Conservation (phyloP, 1,284 basidiomycete species). For the Ceratobasidium sp. region DNA sequence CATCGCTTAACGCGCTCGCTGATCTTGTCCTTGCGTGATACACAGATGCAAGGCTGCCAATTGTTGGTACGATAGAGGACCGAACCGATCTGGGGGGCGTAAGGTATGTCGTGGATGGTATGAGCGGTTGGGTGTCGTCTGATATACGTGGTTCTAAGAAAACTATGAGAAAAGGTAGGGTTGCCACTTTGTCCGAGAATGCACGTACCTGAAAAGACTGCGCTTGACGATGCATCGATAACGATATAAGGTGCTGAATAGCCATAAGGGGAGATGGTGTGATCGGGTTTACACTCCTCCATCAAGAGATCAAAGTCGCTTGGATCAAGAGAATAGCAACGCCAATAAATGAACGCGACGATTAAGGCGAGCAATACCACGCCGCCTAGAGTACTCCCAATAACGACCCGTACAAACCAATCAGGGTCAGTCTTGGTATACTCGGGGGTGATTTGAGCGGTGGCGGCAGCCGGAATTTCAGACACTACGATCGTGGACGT, state of each 20-base stretch:
- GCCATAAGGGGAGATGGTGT: not conserved
- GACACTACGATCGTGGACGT: not conserved
- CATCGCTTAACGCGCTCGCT: not conserved
- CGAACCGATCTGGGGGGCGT: not conserved
- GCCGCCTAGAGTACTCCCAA: not conserved
- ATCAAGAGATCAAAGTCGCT: not conserved
- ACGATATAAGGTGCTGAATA: constrained; percentile 3
- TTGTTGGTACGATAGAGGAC: not conserved
- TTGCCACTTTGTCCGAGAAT: too few species aligned
- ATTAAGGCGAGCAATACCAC: not conserved
- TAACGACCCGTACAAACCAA: not conserved
- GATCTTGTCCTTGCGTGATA: not conserved
- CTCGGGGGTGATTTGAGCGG: too few species aligned
- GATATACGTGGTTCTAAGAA: not conserved
- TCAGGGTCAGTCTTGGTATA: not conserved
- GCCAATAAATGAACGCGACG: not conserved
- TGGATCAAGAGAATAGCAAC: not conserved
- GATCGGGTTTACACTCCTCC: not conserved
- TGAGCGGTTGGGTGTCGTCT: constrained; percentile 7
- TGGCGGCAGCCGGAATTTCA: not conserved
- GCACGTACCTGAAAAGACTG: constrained; percentile 4
- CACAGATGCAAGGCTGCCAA: not conserved
- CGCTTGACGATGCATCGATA: not conserved
- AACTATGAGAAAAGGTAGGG: not conserved
- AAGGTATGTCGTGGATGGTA: not conserved